Conservation (phyloP, 306 rosid genomes). For the Purshia tridentata region DNA sequence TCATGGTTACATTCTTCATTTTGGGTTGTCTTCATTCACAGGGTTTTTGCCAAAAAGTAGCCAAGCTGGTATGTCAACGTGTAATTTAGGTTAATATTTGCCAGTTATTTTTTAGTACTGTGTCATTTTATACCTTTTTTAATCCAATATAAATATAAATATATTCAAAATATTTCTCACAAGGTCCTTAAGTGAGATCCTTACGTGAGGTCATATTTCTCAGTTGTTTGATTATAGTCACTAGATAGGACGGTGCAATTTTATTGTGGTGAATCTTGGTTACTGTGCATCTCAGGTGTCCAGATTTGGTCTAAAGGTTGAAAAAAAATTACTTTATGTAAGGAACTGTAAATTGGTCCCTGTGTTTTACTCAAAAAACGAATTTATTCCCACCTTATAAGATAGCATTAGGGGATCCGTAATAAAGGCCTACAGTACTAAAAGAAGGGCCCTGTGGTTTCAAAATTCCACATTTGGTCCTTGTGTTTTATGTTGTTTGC, state of each 20-base stretch:
- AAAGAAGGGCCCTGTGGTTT: too few relatives aligned
- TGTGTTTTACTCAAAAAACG: too few relatives aligned
- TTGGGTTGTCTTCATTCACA: constrained; percentile 73
- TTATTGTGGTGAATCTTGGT: background rate
- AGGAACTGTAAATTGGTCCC: background rate
- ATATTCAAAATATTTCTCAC: background rate
- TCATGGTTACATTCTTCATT: constrained; percentile 96
- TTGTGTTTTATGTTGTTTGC: too few relatives aligned
- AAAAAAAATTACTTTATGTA: background rate
- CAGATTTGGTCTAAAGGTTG: background rate
- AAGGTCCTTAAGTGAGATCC: background rate
- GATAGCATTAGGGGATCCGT: too few relatives aligned
- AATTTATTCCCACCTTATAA: too few relatives aligned
- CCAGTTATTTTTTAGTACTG: constrained; percentile 9
- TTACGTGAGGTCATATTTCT: background rate
- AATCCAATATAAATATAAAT: background rate
- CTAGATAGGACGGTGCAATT: background rate
- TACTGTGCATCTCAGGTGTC: background rate
- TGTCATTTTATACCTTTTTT: background rate
- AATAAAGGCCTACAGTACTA: too few relatives aligned
- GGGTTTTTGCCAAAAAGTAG: constrained; percentile 74
- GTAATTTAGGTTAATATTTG: constrained; percentile 13
- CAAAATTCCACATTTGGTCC: too few relatives aligned
- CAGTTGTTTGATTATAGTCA: background rate
- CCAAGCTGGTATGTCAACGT: constrained; percentile 42